Evolutionary conservation across 345 rosid species (phyloP), one percentile per base, ranked within the genome.

Genomic region (Melaleuca quinquenervia): DNA sequence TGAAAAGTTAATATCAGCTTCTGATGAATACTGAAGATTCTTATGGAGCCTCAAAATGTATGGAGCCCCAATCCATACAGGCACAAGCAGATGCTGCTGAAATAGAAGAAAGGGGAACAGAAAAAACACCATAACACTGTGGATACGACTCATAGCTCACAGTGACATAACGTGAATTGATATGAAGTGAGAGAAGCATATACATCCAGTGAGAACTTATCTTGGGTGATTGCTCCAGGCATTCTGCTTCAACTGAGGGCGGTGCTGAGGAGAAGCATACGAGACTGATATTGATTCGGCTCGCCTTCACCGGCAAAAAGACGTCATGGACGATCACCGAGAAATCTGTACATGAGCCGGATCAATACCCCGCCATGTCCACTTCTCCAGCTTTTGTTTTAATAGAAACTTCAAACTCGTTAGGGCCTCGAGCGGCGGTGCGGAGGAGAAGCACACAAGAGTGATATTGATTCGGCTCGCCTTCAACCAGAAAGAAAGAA

Each of bases 381-480:
- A 20, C 80, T 70, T 36, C 80, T 36, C 80, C 48, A 36, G 48
- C 80, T 36, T 70, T 41, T 32, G 45, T 70, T 36, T 5, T 41
- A 2, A 36, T 20, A 5, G 78, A 41, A 9, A 6, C 78, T 70
- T 24, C 80, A 20, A 0, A 36, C 80, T 18, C 20, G 80, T 18
- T 36, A 36, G 48, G 80, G 80, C 80, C 36, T 70, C 26, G 13
- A 36, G 80, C 41, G 48, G 80, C 44, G 26, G 80, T 0, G 45
- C 80, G 3, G 82, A 85, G 83, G 70, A 86, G 84, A 82, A 86
- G 87, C 85, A 82, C 60, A 86, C 87, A 86, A 82, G 87, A 86
- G 87, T 86, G 87, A 86, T 86, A 86, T 86, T 86, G 87, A 86
- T 86, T 82, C 87, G 87, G 87, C 87, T 86, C 87, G 22, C 52